Percentiles rank a stretch among this genome's conserved stretches.
These are phyloP conservation scores for Wallacemonas collosoma DNA, from an alignment of 208 protist species.

Conservation along the genomic window DNA sequence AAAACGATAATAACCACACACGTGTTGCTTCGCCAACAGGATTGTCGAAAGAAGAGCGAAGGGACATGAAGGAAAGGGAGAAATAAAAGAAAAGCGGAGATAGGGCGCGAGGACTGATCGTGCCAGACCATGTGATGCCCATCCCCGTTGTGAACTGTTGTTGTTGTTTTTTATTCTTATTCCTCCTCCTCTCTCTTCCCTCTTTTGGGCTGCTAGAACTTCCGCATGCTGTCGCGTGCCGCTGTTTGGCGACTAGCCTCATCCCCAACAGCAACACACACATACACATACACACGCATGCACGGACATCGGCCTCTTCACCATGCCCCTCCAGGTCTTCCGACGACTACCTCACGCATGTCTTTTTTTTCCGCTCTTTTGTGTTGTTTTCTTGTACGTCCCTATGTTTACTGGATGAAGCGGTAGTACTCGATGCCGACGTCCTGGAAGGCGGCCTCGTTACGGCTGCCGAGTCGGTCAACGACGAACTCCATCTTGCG, in stretches of 20 bases:
- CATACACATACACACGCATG: too few species aligned
- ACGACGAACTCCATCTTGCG: slow-evolving; percentile 86
- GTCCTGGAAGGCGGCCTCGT: slow-evolving; percentile 89
- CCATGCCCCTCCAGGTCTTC: too few species aligned
- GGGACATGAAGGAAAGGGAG: neutral
- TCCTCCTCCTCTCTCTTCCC: neutral
- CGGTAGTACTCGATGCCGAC: slow-evolving; percentile 91
- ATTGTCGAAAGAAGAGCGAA: neutral
- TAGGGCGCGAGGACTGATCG: neutral
- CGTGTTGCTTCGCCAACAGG: too few species aligned
- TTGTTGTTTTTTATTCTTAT: neutral
- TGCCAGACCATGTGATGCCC: neutral
- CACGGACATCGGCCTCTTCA: too few species aligned
- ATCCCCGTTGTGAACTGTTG: neutral
- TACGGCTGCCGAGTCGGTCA: slow-evolving; percentile 71
- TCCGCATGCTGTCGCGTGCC: too few species aligned
- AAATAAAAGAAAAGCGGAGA: neutral
- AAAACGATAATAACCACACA: too few species aligned
- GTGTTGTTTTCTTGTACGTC: neutral
- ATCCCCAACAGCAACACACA: too few species aligned
- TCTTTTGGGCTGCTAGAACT: too few species aligned
- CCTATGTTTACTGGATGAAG: slow-evolving; percentile 53
- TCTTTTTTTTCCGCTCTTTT: slow-evolving; percentile 10
- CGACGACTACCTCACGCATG: too few species aligned
- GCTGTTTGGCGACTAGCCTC: too few species aligned